These are phyloP conservation scores for Lactarius quietus DNA, from an alignment of 768 basidiomycete species.

Conservation along the genomic window DNA sequence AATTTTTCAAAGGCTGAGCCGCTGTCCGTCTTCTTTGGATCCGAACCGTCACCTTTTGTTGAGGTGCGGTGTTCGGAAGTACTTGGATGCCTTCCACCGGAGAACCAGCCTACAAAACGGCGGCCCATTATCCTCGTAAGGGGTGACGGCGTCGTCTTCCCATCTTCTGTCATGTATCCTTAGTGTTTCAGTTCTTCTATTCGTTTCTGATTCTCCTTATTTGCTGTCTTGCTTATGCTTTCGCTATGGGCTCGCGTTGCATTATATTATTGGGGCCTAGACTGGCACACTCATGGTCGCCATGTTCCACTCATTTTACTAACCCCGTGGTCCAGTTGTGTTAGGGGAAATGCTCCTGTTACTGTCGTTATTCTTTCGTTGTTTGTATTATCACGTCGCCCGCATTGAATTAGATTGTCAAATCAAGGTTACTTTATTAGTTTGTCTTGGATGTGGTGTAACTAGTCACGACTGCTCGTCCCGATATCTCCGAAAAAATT, in stretches of 20 bases:
- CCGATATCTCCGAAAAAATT: neutral
- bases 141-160: conserved; percentile 84
- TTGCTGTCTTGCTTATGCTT: conserved; percentile 21
- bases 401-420: conserved; percentile 6
- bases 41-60: conserved; percentile 81
- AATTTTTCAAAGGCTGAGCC: conserved; percentile 85
- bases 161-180: conserved; percentile 77
- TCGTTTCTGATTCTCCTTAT: conserved; percentile 4
- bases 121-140: conserved; percentile 80
- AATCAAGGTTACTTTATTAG: neutral
- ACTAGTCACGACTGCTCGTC: neutral
- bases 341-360: neutral
- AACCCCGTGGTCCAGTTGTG: neutral
- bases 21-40: conserved; percentile 80
- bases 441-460: neutral
- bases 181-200: conserved; percentile 35
- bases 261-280: conserved; percentile 6
- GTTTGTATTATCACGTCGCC: conserved; percentile 2
- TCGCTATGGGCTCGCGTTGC: conserved; percentile 8
- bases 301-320: conserved; percentile 1
- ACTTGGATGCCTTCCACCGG: conserved; percentile 75
- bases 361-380: conserved; percentile 5
- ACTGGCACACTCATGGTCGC: neutral
- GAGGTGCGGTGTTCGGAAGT: conserved; percentile 88
- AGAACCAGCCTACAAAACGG: conserved; percentile 60